Evolutionary conservation across 345 rosid species (phyloP).

Genomic region (Eucalyptus caleyi): DNA sequence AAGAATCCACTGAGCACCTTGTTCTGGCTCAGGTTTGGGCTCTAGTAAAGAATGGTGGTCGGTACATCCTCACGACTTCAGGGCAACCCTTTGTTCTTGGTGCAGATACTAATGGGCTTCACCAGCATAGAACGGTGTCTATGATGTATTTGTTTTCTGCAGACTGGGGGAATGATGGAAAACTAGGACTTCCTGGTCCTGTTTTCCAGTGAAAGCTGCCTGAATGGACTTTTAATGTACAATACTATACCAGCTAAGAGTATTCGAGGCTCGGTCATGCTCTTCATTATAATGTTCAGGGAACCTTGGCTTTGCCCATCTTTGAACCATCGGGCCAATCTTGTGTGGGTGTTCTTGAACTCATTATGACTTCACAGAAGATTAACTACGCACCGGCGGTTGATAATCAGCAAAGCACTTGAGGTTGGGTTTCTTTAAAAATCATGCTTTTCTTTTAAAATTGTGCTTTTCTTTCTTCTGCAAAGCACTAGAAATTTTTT

Average conservation of each 20-base stretch:
- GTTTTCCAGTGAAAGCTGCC: slow-evolving; percentile 73
- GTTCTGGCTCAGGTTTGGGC: slow-evolving; percentile 93
- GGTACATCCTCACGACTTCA: slow-evolving; percentile 64
- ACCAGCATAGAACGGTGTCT: slow-evolving; percentile 83
- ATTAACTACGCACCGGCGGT: slow-evolving; percentile 77
- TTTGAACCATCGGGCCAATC: slow-evolving; percentile 71
- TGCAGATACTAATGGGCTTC: slow-evolving; percentile 54
- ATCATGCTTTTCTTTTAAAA: background rate
- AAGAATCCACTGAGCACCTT: slow-evolving; percentile 75
- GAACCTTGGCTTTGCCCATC: background rate
- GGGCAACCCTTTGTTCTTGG: slow-evolving; percentile 90
- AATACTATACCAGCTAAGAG: slow-evolving; percentile 76
- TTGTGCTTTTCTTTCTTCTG: too few relatives aligned
- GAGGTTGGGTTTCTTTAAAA: slow-evolving; percentile 41
- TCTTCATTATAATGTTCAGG: too few relatives aligned
- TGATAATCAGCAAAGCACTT: slow-evolving; percentile 93
- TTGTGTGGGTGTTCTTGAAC: slow-evolving; percentile 91
- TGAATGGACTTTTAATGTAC: slow-evolving; percentile 93
- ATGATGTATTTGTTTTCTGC: slow-evolving; percentile 59
- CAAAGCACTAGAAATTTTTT: too few relatives aligned
- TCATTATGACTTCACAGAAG: slow-evolving; percentile 76
- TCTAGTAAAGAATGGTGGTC: slow-evolving; percentile 35
- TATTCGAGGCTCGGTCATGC: slow-evolving; percentile 31
- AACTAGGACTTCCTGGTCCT: slow-evolving; percentile 90
- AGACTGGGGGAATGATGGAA: slow-evolving; percentile 61